Conservation (phyloP, 148 eudicot species). For the Drosera capensis region DNA sequence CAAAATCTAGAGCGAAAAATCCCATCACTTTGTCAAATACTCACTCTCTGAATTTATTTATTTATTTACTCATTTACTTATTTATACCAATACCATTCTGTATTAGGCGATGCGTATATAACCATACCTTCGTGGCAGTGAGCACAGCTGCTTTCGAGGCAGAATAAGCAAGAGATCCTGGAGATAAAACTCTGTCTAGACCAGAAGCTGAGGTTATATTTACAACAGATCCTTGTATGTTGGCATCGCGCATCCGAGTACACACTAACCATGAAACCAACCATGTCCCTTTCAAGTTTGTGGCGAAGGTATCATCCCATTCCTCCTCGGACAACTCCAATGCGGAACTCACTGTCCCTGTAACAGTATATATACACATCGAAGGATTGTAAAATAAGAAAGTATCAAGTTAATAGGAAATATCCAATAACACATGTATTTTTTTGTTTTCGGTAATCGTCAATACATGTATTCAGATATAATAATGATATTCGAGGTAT, state of each 20-base stretch:
- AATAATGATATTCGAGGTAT: too few relatives aligned
- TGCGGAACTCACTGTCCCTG: conserved; percentile 27
- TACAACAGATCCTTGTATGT: conserved; percentile 44
- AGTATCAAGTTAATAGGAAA: background rate
- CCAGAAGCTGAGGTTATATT: conserved; percentile 50
- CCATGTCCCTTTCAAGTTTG: conserved; percentile 57
- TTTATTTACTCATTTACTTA: too few relatives aligned
- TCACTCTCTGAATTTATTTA: too few relatives aligned
- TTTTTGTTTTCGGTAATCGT: too few relatives aligned
- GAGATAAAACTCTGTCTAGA: conserved; percentile 27
- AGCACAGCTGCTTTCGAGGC: conserved; percentile 42
- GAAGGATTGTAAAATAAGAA: background rate
- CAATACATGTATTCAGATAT: too few relatives aligned
- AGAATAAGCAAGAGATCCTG: conserved; percentile 39
- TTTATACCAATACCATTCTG: too few relatives aligned
- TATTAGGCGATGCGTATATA: too few relatives aligned
- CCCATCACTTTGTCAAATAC: too few relatives aligned
- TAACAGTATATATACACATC: background rate
- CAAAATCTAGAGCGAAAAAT: too few relatives aligned
- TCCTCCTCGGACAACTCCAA: conserved; percentile 49
- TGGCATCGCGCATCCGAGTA: conserved; percentile 35
- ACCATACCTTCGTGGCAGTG: conserved; percentile 43
- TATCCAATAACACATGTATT: background rate
- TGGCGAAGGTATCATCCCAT: conserved; percentile 35
- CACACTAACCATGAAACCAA: conserved; percentile 49